phyloP scores from a whole-genome alignment of 2,329 filamentous ascomycete genomes.

The Cadophora malorum region DNA sequence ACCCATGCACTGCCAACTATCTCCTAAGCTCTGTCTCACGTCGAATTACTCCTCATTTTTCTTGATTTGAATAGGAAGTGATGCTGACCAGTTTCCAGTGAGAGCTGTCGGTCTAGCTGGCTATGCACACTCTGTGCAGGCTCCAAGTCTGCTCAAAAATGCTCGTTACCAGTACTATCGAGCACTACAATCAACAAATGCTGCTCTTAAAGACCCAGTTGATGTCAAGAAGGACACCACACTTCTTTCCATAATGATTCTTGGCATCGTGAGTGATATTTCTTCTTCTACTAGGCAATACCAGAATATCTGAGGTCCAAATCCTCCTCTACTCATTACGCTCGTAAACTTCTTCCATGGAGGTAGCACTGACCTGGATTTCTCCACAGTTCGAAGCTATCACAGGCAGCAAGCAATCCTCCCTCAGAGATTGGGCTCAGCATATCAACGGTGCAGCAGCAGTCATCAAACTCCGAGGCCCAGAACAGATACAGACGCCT shows the following conservation, averaged over 20 bases:
- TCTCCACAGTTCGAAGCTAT: conserved; percentile 55
- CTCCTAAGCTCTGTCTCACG: not conserved
- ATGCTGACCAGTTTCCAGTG: conserved; percentile 40
- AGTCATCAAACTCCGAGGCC: conserved; percentile 57
- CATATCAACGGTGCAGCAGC: conserved; percentile 60
- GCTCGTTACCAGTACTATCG: conserved; percentile 59
- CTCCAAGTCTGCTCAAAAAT: conserved; percentile 51
- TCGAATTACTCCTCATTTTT: not conserved
- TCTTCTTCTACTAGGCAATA: not conserved
- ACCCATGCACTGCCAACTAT: not conserved
- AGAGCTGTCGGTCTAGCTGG: conserved; percentile 61
- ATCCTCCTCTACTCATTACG: not conserved
- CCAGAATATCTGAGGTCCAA: not conserved
- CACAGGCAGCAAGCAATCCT: conserved; percentile 53
- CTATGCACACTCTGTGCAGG: conserved; percentile 50
- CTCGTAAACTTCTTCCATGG: not conserved
- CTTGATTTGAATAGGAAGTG: not conserved
- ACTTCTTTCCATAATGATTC: conserved; percentile 59
- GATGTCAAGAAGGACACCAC: conserved; percentile 60
- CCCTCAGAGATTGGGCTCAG: conserved; percentile 58
- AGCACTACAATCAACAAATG: conserved; percentile 58
- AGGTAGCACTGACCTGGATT: not conserved
- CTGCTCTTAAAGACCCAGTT: conserved; percentile 53
- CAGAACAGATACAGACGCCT: conserved; percentile 52
- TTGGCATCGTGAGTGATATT: conserved; percentile 49